These are phyloP conservation scores for Chaetomium fimeti DNA, from an alignment of 495 filamentous ascomycete species.

Conservation along the genomic window DNA sequence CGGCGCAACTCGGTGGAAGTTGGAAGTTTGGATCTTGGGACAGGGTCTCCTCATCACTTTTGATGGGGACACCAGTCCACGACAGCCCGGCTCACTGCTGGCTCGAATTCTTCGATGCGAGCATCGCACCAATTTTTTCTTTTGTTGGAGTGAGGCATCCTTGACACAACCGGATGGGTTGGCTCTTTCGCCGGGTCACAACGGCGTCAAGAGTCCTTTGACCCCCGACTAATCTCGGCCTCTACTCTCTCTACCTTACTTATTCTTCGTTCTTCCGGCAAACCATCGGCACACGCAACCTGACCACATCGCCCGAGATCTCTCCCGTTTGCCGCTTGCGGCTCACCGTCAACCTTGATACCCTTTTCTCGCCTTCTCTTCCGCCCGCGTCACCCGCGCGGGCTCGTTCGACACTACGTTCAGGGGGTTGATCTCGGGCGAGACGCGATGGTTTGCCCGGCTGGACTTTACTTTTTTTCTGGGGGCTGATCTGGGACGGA, in stretches of 20 bases:
- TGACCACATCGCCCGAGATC: constrained; percentile 5
- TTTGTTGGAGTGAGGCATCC: constrained; percentile 40
- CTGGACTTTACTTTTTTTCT: constrained; percentile 15
- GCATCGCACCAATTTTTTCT: constrained; percentile 43
- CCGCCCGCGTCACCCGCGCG: neutral
- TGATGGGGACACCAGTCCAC: neutral
- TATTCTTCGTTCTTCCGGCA: constrained; percentile 21
- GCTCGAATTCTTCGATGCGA: constrained; percentile 46
- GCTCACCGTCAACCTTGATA: constrained; percentile 20
- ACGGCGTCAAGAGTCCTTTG: constrained; percentile 10
- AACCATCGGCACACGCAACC: neutral
- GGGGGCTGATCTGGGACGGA: constrained; percentile 17
- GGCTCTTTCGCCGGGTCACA: constrained; percentile 1
- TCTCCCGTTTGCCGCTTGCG: constrained; percentile 20
- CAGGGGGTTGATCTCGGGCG: constrained; percentile 10
- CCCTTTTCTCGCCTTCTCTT: constrained; percentile 7
- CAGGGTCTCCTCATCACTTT: neutral
- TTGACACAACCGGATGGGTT: constrained; percentile 16
- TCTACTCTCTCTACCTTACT: neutral
- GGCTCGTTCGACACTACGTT: neutral
- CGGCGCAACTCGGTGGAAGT: neutral
- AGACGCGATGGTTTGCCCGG: constrained; percentile 3
- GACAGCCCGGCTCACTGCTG: constrained; percentile 19
- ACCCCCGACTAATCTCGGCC: neutral
- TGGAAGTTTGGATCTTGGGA: constrained; percentile 8